phyloP scores from a whole-genome alignment of 257 asterid species.

The Cynanchum wilfordii region DNA sequence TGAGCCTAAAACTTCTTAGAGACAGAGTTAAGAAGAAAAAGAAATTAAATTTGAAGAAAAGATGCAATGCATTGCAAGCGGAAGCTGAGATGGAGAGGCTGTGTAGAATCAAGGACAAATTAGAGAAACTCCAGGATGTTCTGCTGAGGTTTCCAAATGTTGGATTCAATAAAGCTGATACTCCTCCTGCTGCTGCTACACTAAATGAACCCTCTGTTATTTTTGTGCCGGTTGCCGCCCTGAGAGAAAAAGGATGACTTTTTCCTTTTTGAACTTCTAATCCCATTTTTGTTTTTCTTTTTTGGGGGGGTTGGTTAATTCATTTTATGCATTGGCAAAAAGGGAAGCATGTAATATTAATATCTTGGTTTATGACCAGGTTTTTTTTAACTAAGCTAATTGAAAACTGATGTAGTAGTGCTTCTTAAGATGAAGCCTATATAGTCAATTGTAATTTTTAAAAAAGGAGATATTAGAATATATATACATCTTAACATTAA shows the following conservation, averaged over 20 bases:
- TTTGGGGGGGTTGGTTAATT: not conserved
- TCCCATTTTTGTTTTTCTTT: not conserved
- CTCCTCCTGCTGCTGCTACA: constrained; percentile 23
- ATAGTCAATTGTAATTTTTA: not conserved
- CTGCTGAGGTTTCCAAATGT: constrained; percentile 40
- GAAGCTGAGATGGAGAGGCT: constrained; percentile 71
- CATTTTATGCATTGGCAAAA: not conserved
- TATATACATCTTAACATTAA: too few relatives aligned
- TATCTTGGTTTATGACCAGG: not conserved
- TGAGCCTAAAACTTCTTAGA: constrained; percentile 60
- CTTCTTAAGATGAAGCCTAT: not conserved
- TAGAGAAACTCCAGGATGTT: constrained; percentile 48
- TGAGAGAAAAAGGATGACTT: constrained; percentile 60
- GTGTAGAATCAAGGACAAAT: constrained; percentile 61
- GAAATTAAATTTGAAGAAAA: constrained; percentile 34
- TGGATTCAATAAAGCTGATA: constrained; percentile 26
- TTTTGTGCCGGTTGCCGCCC: constrained; percentile 74
- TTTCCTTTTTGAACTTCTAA: not conserved
- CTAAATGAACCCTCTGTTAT: constrained; percentile 33
- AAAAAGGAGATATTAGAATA: not conserved
- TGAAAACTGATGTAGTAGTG: not conserved
- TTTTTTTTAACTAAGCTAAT: not conserved
- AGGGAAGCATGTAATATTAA: not conserved
- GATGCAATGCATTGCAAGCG: constrained; percentile 32
- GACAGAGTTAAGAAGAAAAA: constrained; percentile 62